Evolutionary conservation across 257 asterid species (phyloP).

Genomic region (Ajuga chamaepitys): DNA sequence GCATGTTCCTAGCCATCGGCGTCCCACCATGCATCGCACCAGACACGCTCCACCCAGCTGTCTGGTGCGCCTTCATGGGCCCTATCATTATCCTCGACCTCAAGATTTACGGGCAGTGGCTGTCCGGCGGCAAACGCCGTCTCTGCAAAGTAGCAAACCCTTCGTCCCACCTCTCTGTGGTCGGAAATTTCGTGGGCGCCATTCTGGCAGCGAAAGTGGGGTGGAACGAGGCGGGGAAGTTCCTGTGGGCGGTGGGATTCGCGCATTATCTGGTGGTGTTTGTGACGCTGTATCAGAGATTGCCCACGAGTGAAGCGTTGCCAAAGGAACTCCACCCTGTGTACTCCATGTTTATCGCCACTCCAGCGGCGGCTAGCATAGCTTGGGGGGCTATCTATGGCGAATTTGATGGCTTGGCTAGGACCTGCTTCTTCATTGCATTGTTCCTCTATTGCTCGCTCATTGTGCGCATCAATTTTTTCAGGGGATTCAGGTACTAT

Average conservation of each 20-base stretch:
- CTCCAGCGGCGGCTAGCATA: constrained; percentile 90
- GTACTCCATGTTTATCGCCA: constrained; percentile 88
- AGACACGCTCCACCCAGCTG: constrained; percentile 42
- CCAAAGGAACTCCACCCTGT: constrained; percentile 94
- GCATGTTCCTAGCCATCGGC: constrained; percentile 93
- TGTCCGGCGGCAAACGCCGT: constrained; percentile 81
- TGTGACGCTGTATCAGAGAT: constrained; percentile 79
- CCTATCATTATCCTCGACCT: constrained; percentile 74
- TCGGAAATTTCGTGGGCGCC: constrained; percentile 89
- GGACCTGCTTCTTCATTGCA: constrained; percentile 86
- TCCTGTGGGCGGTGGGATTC: constrained; percentile 84
- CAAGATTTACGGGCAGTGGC: constrained; percentile 91
- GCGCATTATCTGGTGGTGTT: constrained; percentile 90
- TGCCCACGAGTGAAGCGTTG: constrained; percentile 83
- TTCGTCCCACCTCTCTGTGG: constrained; percentile 78
- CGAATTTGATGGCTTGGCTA: constrained; percentile 73
- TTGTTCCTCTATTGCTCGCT: constrained; percentile 66
- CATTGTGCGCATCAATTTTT: constrained; percentile 82
- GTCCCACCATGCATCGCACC: constrained; percentile 37
- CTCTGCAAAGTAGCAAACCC: constrained; percentile 82
- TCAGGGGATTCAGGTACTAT: constrained; percentile 82
- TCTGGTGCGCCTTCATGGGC: constrained; percentile 61
- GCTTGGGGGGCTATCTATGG: constrained; percentile 91
- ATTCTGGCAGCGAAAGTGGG: constrained; percentile 79
- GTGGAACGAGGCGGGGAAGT: constrained; percentile 81